Conservation (phyloP, 2,329 filamentous ascomycete genomes). For the Fusarium nurragi region DNA sequence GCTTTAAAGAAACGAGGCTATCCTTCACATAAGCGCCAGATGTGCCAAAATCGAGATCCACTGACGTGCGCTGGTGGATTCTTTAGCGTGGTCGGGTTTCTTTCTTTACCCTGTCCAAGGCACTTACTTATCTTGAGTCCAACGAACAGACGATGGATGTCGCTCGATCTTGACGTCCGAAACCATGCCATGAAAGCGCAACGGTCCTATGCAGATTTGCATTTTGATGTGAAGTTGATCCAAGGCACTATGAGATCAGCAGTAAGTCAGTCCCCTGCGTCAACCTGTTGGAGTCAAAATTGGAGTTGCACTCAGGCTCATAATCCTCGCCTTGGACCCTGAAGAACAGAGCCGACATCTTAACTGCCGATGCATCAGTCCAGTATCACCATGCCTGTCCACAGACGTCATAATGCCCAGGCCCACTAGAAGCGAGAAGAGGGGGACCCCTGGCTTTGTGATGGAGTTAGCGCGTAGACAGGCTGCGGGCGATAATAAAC, state of each 20-base stretch:
- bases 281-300: constrained; percentile 4
- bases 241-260: constrained; percentile 13
- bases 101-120: constrained; percentile 25
- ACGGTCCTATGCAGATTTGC: constrained; percentile 19
- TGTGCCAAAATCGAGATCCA: constrained; percentile 28
- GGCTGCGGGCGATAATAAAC: constrained; percentile 23
- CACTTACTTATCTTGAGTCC: constrained; percentile 2
- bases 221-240: constrained; percentile 19
- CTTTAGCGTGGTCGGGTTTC: constrained; percentile 23
- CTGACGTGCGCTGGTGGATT: constrained; percentile 26
- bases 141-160: constrained; percentile 11
- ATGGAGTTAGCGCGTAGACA: constrained; percentile 34
- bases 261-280: constrained; percentile 20
- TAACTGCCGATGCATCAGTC: constrained; percentile 30
- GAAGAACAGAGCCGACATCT: constrained; percentile 12
- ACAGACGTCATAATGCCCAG: constrained; percentile 38
- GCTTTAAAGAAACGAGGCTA: constrained; percentile 42
- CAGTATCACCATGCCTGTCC: constrained; percentile 21
- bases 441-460: constrained; percentile 25
- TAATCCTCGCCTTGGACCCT: constrained; percentile 16
- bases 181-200: constrained; percentile 38
- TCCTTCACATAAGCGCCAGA: constrained; percentile 37
- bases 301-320: constrained; percentile 18
- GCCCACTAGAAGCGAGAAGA: constrained; percentile 21
- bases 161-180: constrained; percentile 15